These are phyloP conservation scores for Neostapfia colusana DNA, from an alignment of 176 grass and related monocot genomes.

Conservation along the genomic window DNA sequence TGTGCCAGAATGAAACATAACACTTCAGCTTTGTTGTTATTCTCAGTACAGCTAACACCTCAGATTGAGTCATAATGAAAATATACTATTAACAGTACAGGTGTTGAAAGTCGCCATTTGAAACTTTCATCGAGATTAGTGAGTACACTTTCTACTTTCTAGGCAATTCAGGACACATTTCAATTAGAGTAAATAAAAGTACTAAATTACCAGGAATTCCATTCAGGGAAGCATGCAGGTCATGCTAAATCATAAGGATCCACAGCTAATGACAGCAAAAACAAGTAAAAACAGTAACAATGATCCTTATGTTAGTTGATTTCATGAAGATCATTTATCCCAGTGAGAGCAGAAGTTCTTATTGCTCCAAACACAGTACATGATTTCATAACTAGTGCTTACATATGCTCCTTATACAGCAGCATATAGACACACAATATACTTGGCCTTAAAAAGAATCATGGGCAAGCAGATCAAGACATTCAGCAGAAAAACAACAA, in stretches of 20 bases:
- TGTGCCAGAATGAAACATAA: neutral
- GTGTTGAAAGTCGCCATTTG: neutral
- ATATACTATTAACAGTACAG: neutral
- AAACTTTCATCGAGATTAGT: neutral
- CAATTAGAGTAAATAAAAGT: neutral
- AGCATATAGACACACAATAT: neutral
- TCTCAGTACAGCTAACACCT: neutral
- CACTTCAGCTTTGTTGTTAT: neutral
- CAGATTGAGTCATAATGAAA: neutral
- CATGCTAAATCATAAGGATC: neutral
- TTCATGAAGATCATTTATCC: neutral
- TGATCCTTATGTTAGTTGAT: neutral
- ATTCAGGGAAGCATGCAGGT: neutral
- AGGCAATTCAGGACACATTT: neutral
- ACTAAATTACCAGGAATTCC: neutral
- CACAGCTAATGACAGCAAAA: neutral
- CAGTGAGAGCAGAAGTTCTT: neutral
- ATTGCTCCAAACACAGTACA: neutral
- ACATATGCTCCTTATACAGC: neutral
- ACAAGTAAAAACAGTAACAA: neutral
- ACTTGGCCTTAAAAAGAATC: neutral
- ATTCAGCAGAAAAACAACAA: neutral
- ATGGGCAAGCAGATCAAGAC: conserved; percentile 1
- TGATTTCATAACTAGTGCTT: neutral
- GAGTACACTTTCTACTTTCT: too few relatives aligned